These are phyloP conservation scores for Sugiyamaella americana DNA, from an alignment of 805 yeast genomes.

Conservation along the genomic window DNA sequence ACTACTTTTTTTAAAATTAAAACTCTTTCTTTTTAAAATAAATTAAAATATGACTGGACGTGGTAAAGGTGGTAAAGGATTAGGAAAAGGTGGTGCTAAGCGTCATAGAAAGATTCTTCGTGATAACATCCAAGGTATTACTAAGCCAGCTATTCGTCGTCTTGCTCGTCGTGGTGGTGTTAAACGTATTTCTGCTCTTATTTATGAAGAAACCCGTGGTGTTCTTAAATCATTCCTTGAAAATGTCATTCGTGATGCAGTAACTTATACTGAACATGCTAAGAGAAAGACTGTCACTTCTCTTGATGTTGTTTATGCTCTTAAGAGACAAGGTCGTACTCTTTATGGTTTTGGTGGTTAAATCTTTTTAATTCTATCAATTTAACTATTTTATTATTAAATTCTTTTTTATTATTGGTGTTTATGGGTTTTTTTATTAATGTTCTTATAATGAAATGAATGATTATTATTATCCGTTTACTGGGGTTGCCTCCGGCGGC, in stretches of 20 bases:
- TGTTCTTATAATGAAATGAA: neutral
- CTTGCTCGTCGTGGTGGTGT: constrained; percentile 99
- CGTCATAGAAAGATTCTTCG: constrained; percentile 99
- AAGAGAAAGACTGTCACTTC: constrained; percentile 99
- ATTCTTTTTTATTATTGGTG: neutral
- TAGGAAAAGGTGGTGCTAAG: constrained; percentile 99
- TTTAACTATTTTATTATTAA: neutral
- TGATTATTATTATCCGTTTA: neutral
- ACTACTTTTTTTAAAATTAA: constrained; percentile 1
- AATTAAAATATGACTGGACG: constrained; percentile 38
- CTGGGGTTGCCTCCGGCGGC: neutral
- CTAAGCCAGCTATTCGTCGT: constrained; percentile 99
- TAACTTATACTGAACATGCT: constrained; percentile 99
- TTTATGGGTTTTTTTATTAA: neutral
- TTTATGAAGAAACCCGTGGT: constrained; percentile 98
- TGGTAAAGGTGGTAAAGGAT: constrained; percentile 99
- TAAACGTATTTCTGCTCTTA: constrained; percentile 98
- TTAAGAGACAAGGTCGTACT: constrained; percentile 99
- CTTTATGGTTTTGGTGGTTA: constrained; percentile 99
- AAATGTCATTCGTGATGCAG: constrained; percentile 98
- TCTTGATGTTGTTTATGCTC: constrained; percentile 96
- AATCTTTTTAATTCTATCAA: constrained; percentile 24
- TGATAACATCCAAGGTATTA: constrained; percentile 99
- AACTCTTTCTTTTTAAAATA: neutral
- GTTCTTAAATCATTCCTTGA: constrained; percentile 94